These are phyloP conservation scores for Venturia asperata DNA, from an alignment of 2,329 filamentous ascomycete species.

Conservation along the genomic window DNA sequence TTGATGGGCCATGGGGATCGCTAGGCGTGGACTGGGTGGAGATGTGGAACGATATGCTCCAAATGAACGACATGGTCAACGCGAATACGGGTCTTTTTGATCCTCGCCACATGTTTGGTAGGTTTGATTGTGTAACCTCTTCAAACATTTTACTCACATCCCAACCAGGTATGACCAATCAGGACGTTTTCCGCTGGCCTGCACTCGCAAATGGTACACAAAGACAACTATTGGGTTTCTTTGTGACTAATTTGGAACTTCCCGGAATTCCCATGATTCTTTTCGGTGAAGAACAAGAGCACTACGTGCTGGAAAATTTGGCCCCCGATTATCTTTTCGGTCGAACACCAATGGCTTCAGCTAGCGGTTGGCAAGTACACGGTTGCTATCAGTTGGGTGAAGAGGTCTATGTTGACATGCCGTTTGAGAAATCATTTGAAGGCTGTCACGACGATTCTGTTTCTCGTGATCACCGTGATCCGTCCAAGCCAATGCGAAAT, in stretches of 20 bases:
- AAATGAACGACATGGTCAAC: conserved; percentile 53
- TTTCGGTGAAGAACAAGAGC: conserved; percentile 64
- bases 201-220: conserved; percentile 51
- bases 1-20: conserved; percentile 49
- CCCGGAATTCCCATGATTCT: conserved; percentile 55
- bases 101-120: conserved; percentile 57
- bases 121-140: conserved; percentile 46
- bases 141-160: not conserved
- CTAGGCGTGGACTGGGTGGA: conserved; percentile 45
- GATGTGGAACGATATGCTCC: conserved; percentile 49
- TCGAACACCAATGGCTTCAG: conserved; percentile 55
- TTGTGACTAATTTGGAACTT: conserved; percentile 52
- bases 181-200: conserved; percentile 49
- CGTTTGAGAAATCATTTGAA: conserved; percentile 45
- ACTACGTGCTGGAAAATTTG: conserved; percentile 57
- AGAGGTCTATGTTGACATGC: conserved; percentile 52
- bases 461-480: conserved; percentile 55
- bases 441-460: conserved; percentile 53
- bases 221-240: conserved; percentile 50
- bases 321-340: conserved; percentile 60
- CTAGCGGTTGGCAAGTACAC: conserved; percentile 57
- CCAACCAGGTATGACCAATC: conserved; percentile 1
- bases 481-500: conserved; percentile 54
- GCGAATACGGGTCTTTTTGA: conserved; percentile 54
- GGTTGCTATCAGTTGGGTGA: conserved; percentile 55